Evolutionary conservation across 2,329 filamentous ascomycete genomes (phyloP).

Genomic region (Chaetoscypha palmicola): DNA sequence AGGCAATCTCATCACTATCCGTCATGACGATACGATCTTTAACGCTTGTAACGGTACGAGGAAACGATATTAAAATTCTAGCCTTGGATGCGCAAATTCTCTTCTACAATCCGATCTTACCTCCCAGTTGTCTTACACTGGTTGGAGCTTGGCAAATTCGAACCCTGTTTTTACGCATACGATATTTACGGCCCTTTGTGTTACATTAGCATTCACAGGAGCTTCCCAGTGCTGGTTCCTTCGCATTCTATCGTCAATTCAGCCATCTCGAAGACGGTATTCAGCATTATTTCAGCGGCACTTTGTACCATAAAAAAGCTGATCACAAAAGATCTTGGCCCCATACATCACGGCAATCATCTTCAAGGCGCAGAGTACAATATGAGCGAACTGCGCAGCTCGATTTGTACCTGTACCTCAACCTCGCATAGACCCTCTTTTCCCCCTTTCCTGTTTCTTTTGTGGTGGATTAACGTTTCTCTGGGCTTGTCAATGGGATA

Average conservation of each 20-base stretch:
- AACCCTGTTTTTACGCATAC: constrained; percentile 29
- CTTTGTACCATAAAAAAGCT: constrained; percentile 31
- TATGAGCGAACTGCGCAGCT: constrained; percentile 29
- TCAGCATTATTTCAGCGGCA: constrained; percentile 23
- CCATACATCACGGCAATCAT: constrained; percentile 25
- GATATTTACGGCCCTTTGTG: constrained; percentile 31
- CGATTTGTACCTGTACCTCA: constrained; percentile 30
- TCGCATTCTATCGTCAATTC: constrained; percentile 24
- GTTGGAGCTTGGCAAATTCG: constrained; percentile 13
- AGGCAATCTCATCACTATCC: constrained; percentile 9
- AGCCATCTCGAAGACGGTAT: constrained; percentile 25
- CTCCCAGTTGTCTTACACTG: not conserved
- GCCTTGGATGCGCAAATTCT: constrained; percentile 19
- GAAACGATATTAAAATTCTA: constrained; percentile 28
- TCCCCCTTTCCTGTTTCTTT: constrained; percentile 13
- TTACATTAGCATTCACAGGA: constrained; percentile 30
- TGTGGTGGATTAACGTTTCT: constrained; percentile 13
- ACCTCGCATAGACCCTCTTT: constrained; percentile 25
- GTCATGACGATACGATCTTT: constrained; percentile 31
- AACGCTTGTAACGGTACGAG: constrained; percentile 33
- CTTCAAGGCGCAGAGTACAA: constrained; percentile 30
- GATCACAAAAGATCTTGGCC: constrained; percentile 28
- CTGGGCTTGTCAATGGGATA: constrained; percentile 19
- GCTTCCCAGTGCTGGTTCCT: constrained; percentile 6
- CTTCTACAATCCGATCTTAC: constrained; percentile 10